These are phyloP conservation scores for Biscogniauxia sp. DNA, from an alignment of 2,329 filamentous ascomycete genomes.

Conservation along the genomic window DNA sequence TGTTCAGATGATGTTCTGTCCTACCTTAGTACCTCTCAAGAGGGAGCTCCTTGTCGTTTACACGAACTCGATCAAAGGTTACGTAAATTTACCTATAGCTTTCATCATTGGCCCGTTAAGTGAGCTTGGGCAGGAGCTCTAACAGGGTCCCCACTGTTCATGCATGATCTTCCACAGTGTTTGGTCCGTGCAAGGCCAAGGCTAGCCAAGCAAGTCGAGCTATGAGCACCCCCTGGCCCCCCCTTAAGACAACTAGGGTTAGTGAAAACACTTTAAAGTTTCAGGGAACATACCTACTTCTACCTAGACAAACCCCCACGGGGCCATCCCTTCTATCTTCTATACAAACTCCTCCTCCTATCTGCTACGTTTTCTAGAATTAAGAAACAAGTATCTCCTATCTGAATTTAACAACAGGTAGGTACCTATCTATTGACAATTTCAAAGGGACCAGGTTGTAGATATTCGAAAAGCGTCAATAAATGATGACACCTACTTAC, in stretches of 20 bases:
- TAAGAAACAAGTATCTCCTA: no score
- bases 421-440: no score
- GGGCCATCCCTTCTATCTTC: no score
- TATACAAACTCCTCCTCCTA: no score
- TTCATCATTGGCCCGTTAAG: neutral
- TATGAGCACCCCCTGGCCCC: neutral
- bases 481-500: no score
- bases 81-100: neutral
- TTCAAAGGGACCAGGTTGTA: no score
- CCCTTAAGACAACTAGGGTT: neutral
- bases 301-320: no score
- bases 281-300: neutral
- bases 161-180: neutral
- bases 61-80: neutral
- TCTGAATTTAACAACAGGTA: no score
- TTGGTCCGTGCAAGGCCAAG: neutral
- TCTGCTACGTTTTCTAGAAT: no score
- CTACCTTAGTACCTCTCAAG: no score
- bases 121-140: neutral
- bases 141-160: constrained; percentile 3
- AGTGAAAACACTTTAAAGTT: neutral
- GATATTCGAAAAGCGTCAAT: no score
- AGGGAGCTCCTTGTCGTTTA: neutral
- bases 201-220: neutral
- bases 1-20: neutral